Evolutionary conservation across 768 basidiomycete species (phyloP).

Genomic region (Mycena sanguinolenta): DNA sequence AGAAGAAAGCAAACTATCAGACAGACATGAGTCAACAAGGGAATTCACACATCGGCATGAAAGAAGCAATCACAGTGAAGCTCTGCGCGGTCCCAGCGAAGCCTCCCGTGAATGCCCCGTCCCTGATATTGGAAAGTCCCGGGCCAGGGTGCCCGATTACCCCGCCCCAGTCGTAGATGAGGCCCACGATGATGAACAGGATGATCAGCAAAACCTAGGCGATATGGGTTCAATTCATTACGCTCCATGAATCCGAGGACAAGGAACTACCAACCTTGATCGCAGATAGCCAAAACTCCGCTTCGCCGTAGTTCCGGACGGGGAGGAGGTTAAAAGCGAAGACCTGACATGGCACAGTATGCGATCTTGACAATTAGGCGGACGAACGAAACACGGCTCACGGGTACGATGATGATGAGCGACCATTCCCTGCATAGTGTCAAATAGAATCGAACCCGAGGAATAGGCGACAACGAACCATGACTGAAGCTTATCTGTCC

Average conservation of each 20-base stretch:
- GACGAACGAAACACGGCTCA: conserved; percentile 39
- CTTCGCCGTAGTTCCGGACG: conserved; percentile 58
- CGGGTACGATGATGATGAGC: conserved; percentile 66
- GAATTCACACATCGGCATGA: conserved; percentile 59
- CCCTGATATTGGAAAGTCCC: conserved; percentile 47
- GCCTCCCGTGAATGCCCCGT: conserved; percentile 12
- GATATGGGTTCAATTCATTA: not conserved
- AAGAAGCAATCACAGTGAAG: conserved; percentile 24
- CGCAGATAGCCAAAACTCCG: conserved; percentile 74
- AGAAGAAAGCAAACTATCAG: conserved; percentile 80
- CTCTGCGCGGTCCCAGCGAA: conserved; percentile 35
- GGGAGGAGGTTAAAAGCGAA: conserved; percentile 33
- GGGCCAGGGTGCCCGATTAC: conserved; percentile 71
- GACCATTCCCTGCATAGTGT: conserved; percentile 67
- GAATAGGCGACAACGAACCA: conserved; percentile 2
- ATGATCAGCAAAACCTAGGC: conserved; percentile 59
- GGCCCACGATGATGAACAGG: conserved; percentile 72
- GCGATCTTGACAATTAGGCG: not conserved
- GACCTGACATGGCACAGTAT: conserved; percentile 3
- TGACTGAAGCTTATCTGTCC: conserved; percentile 27
- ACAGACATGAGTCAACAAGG: conserved; percentile 51
- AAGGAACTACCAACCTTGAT: conserved; percentile 62
- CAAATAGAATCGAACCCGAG: conserved; percentile 40
- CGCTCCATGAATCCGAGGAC: not conserved
- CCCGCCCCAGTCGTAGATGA: conserved; percentile 75